Base-by-base conservation (phyloP, 768 basidiomycete species). In the Russula emetica region DNA sequence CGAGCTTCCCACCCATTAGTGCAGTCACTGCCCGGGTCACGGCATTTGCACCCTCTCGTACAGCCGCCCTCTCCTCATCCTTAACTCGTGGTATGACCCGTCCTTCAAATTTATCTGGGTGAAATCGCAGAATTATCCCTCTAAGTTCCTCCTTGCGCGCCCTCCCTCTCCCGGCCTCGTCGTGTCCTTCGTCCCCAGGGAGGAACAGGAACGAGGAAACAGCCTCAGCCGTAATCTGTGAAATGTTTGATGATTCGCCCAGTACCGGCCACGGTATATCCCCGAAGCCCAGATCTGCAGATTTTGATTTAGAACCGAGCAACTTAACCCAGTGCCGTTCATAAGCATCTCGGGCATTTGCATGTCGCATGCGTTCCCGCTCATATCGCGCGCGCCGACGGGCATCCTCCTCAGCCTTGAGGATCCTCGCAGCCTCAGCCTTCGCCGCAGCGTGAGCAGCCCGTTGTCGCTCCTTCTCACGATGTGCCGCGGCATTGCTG, bases 51-150 rank as follows among this genome's bases (percentile, higher is more conserved):
- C 78, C 86, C 66, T 87, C 84, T 56, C 75, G 75, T 3, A 88
- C 85, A 18, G 66, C 70, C 49, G 79, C 79, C 69, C 70, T 72
- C 26, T 91, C 86, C 14, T 68, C 69, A 36, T 76, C 74, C 49
- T 67, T 69, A 7, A 90, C 77, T 5, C 78, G 76, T 55, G 72
- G 71, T 80, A 89, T 83, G 54, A 90, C 75, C 38, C 89, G 79
- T 22, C 89, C 87, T 71, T 91, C 87, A 67, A 82, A 75, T 74
- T 87, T 87, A 71, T 88, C 86, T 1, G 87, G 86, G 70, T 87
- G 86, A 82, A 85, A 88, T 10, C 85, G 78, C 61, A 90, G 72
- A 50, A 91, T 72, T 0, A 85, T 83, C 54, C 78, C 78, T 38
- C 87, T 78, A 7, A 90, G 74, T 45, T 81, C 75, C 50, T 85